Conservation (phyloP, 78 protist genomes). For the Dictyostelium citrinum region DNA sequence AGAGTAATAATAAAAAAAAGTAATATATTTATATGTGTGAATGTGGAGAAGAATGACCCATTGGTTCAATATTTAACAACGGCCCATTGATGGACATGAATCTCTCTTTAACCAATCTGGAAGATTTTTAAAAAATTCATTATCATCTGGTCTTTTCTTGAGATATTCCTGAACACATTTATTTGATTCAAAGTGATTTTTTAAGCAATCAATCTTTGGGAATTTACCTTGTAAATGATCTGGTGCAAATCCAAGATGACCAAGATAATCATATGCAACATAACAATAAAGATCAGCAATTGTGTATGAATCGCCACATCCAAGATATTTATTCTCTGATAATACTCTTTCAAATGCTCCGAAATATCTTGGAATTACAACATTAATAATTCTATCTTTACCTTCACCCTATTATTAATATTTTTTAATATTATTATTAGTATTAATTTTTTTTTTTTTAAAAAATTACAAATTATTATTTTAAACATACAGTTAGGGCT, state of each 20-base stretch:
- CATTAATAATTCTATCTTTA: neutral
- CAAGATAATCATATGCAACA: conserved; percentile 11
- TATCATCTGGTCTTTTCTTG: neutral
- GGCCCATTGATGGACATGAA: neutral
- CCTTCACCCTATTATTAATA: neutral
- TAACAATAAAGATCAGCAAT: neutral
- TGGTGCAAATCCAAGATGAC: neutral
- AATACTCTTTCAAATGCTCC: neutral
- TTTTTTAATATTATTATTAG: neutral
- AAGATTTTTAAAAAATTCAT: neutral
- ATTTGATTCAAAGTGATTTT: conserved; percentile 5
- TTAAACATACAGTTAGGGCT: neutral
- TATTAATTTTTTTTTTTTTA: neutral
- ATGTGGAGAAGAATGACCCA: neutral
- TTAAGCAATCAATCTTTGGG: neutral
- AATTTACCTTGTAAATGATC: neutral
- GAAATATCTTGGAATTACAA: neutral
- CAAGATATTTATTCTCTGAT: neutral
- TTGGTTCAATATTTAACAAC: neutral
- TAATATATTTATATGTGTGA: neutral
- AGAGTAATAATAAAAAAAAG: neutral
- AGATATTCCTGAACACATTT: neutral
- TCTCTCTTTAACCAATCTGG: neutral
- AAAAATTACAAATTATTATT: no score
- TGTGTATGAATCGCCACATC: neutral